Evolutionary conservation across 2,329 filamentous ascomycete species (phyloP).

Genomic region (Xylariales sp.): DNA sequence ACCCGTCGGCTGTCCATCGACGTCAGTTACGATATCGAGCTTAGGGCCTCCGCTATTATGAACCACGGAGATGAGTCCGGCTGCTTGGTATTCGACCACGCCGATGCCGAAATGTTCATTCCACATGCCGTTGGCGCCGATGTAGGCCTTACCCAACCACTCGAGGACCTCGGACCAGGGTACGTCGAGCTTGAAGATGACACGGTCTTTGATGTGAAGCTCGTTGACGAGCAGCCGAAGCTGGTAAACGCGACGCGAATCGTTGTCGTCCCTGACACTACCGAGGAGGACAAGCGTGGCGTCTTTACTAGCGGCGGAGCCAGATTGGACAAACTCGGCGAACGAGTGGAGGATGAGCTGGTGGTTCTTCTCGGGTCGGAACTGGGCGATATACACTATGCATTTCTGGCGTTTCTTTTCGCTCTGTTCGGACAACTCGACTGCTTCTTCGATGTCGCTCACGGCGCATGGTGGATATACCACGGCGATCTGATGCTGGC

Average conservation of each 20-base stretch:
- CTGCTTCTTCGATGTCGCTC: constrained; percentile 78
- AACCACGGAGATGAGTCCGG: constrained; percentile 90
- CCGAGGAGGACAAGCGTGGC: constrained; percentile 86
- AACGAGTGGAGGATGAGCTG: constrained; percentile 87
- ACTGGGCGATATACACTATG: constrained; percentile 95
- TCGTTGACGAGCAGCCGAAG: constrained; percentile 88
- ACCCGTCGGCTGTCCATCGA: constrained; percentile 84
- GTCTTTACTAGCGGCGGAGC: constrained; percentile 61
- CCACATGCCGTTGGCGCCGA: constrained; percentile 99
- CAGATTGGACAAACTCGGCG: constrained; percentile 74
- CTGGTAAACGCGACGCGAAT: constrained; percentile 87
- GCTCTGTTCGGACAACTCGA: constrained; percentile 76
- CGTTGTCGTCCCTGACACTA: constrained; percentile 86
- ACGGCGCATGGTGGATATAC: constrained; percentile 96
- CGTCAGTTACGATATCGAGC: constrained; percentile 86
- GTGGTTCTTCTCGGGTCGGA: constrained; percentile 97
- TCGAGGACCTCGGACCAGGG: constrained; percentile 88
- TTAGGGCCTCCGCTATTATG: constrained; percentile 95
- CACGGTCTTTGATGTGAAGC: constrained; percentile 82
- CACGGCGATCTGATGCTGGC: constrained; percentile 70
- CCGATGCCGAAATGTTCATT: constrained; percentile 99
- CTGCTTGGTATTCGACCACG: constrained; percentile 97
- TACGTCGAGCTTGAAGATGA: constrained; percentile 90
- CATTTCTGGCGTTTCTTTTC: constrained; percentile 76
- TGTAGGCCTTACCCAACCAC: constrained; percentile 78